These are phyloP conservation scores for Backusella psychrophila DNA, from an alignment of 192 early-diverging fungal genomes.

Conservation along the genomic window DNA sequence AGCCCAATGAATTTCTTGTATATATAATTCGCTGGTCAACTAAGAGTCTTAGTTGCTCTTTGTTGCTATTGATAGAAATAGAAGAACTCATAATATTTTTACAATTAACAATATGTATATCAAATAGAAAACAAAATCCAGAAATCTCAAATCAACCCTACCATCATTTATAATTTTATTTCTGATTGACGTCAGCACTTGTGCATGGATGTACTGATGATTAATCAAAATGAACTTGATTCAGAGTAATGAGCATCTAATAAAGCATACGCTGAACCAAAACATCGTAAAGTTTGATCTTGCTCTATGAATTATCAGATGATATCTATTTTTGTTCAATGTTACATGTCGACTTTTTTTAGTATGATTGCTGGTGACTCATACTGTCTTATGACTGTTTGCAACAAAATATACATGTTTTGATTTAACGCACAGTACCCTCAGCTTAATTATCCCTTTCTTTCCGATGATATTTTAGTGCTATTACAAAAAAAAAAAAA, in stretches of 20 bases:
- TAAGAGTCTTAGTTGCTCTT: constrained; percentile 7
- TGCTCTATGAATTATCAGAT: neutral
- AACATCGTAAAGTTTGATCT: neutral
- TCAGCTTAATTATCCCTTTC: neutral
- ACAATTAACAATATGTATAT: neutral
- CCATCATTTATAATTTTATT: neutral
- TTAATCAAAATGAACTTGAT: neutral
- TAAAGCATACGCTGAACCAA: neutral
- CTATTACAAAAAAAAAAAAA: neutral
- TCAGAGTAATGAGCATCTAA: neutral
- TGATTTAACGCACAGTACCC: neutral
- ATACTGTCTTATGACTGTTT: neutral
- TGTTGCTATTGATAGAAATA: neutral
- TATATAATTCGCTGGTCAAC: constrained; percentile 17
- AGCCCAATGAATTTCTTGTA: neutral
- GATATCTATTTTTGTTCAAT: neutral
- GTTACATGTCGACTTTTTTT: neutral
- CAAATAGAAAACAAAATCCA: neutral
- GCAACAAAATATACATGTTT: neutral
- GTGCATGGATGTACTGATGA: neutral
- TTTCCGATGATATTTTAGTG: neutral
- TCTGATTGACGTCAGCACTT: neutral
- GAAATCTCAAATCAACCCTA: neutral
- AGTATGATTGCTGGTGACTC: neutral
- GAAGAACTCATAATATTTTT: neutral